Conservation (phyloP, 2,329 filamentous ascomycete genomes). For the Didymella segeticola region DNA sequence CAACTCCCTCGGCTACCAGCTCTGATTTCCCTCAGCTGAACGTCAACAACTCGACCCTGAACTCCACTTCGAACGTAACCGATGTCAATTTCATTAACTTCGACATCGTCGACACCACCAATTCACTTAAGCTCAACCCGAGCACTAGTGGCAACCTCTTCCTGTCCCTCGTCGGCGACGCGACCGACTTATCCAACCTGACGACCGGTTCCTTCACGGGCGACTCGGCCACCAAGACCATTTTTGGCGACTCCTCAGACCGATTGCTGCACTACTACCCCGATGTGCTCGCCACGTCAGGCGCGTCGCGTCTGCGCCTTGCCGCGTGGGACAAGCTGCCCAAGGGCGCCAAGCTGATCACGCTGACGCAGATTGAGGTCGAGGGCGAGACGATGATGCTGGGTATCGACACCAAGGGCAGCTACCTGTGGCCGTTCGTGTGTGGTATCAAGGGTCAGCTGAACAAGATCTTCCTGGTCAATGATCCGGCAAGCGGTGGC, state of each 20-base stretch:
- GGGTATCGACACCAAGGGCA: slow-evolving; percentile 11
- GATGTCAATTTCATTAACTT: slow-evolving; percentile 9
- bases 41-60: slow-evolving; percentile 2
- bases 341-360: slow-evolving; percentile 14
- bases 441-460: slow-evolving; percentile 15
- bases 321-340: slow-evolving; percentile 11
- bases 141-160: slow-evolving; percentile 12
- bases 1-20: slow-evolving; percentile 3
- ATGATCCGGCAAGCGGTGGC: slow-evolving; percentile 1
- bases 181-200: slow-evolving; percentile 9
- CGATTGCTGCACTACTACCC: slow-evolving; percentile 15
- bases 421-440: slow-evolving; percentile 13
- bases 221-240: slow-evolving; percentile 9
- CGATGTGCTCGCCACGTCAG: slow-evolving; percentile 3
- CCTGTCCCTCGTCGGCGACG: slow-evolving; percentile 9
- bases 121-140: slow-evolving; percentile 11
- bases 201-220: slow-evolving; percentile 9
- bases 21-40: background rate
- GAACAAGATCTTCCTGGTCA: slow-evolving; percentile 14
- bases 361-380: slow-evolving; percentile 8
- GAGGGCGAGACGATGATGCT: slow-evolving; percentile 15
- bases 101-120: slow-evolving; percentile 11
- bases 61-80: slow-evolving; percentile 7
- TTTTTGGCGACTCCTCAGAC: slow-evolving; percentile 11
- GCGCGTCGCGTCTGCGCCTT: slow-evolving; percentile 11